Evolutionary conservation across 2,329 filamentous ascomycete species (phyloP).

Genomic region (Exophiala sideris): DNA sequence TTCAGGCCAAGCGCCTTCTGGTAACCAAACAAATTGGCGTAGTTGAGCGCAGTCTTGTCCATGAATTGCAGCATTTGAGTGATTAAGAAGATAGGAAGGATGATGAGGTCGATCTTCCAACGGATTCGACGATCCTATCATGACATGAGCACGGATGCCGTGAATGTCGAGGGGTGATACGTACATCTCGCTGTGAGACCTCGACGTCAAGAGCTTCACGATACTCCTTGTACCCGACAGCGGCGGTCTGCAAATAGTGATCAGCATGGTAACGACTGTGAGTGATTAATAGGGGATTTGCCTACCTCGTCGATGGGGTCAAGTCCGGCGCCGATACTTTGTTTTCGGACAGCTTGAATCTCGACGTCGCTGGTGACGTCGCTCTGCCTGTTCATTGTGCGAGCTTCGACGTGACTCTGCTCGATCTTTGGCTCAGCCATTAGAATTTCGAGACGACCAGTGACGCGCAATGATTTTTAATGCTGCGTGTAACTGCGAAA

Average conservation of each 20-base stretch:
- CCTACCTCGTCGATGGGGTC: neutral
- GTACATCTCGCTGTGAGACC: conserved; percentile 1
- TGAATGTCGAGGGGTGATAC: neutral
- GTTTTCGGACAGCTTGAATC: neutral
- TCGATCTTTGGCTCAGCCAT: neutral
- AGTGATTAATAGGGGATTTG: neutral
- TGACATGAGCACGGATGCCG: neutral
- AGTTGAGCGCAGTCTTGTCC: conserved; percentile 42
- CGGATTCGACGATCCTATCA: neutral
- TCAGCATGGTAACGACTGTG: neutral
- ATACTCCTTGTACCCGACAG: conserved; percentile 5
- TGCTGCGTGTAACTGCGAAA: no score
- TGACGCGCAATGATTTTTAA: no score
- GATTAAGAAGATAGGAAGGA: conserved; percentile 36
- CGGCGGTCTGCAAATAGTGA: neutral
- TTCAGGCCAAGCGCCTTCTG: conserved; percentile 21
- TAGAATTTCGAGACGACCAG: neutral
- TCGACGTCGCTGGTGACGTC: neutral
- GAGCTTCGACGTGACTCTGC: neutral
- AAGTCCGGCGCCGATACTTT: neutral
- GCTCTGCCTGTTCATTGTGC: neutral
- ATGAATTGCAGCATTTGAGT: conserved; percentile 52
- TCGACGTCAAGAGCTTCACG: conserved; percentile 4
- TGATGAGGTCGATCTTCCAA: conserved; percentile 8
- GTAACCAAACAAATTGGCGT: conserved; percentile 41